Evolutionary conservation across 352 stramenopile genomes (phyloP), one percentile per base, ranked within the genome.

Genomic region (Elongisporangium prolatum): DNA sequence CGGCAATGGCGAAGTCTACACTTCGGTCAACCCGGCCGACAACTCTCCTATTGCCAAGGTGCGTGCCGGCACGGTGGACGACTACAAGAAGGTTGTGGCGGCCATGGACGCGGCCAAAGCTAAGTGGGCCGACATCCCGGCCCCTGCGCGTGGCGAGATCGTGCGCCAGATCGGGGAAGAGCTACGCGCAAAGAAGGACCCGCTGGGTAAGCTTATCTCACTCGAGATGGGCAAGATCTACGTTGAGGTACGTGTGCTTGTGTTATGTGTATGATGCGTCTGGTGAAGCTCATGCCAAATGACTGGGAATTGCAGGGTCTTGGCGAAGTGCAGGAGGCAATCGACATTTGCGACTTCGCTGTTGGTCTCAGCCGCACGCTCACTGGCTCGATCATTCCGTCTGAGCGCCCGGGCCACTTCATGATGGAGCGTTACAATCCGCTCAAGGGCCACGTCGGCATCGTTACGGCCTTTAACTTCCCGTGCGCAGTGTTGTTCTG

Each of bases 221-320:
- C 74, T 97, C 4, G 92, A 98, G 71, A 98, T 98, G 91, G 91
- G 91, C 65, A 98, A 98, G 71, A 97, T 97, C 68, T 87, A 94
- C 59, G 78, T 91, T 40, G 92, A 94, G 72, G 80, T 89, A 52
- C 4, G 60, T 54, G 0, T n/a, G n/a, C n/a, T 21, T 20, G 14
- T 10, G 18, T 52, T 8, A 21, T n/a, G 24, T 34, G 24, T 3
- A 50, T n/a, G 24, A 14, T 50, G n/a, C n/a, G 9, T 40, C 13
- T 65, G 8, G 3, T 40, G 20, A 7, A 8, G 24, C 24, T 34
- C 24, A 34, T 34, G 24, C 24, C 7, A 3, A 34, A 34, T 34
- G 7, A 34, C 24, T 34, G 24, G 24, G 7, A 34, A 34, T 7
- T 47, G 48, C 64, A 93, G 72, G 91, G 89, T 51, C 75, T 98